A percentile compares a stretch with the other conserved stretches of the same genome.
Evolutionary conservation across 352 stramenopile genomes (phyloP).

Genomic region (Pseudoperonospora humuli): DNA sequence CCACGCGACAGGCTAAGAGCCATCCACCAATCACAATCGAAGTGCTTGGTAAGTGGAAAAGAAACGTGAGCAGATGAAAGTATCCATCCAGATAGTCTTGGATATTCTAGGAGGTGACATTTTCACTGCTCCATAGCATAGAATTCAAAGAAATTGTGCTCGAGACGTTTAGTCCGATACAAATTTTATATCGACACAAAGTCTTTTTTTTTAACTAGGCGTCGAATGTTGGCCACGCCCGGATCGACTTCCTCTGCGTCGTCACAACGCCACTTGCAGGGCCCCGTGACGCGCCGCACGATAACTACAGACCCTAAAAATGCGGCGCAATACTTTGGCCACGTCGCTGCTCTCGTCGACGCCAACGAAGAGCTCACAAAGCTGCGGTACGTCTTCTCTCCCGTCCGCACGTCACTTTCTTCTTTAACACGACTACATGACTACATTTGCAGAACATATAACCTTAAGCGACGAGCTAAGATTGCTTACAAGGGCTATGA

Average conservation of each 20-base stretch:
- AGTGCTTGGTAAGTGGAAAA: no score
- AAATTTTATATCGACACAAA: slow-evolving; percentile 11
- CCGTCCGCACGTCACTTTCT: background rate
- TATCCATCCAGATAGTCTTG: no score
- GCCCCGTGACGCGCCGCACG: slow-evolving; percentile 47
- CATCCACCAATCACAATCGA: no score
- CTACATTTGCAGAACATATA: slow-evolving; percentile 35
- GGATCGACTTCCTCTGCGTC: slow-evolving; percentile 18
- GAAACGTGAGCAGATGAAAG: no score
- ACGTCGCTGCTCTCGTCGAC: slow-evolving; percentile 50
- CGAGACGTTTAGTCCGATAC: slow-evolving; percentile 6
- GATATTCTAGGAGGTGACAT: background rate
- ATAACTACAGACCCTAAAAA: slow-evolving; percentile 43
- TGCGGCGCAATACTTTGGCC: slow-evolving; percentile 61
- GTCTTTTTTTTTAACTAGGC: slow-evolving; percentile 5
- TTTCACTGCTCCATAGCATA: no score
- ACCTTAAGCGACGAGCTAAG: slow-evolving; percentile 57
- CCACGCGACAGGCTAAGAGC: no score
- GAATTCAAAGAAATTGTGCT: no score
- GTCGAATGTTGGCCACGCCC: slow-evolving; percentile 18
- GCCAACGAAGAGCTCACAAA: slow-evolving; percentile 48
- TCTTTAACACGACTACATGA: slow-evolving; percentile 7
- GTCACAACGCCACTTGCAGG: slow-evolving; percentile 53
- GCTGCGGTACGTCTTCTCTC: slow-evolving; percentile 27
- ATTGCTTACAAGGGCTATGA: slow-evolving; percentile 64